These are phyloP conservation scores for Fusarium lateritium DNA, from an alignment of 2,329 filamentous ascomycete genomes.

Conservation along the genomic window DNA sequence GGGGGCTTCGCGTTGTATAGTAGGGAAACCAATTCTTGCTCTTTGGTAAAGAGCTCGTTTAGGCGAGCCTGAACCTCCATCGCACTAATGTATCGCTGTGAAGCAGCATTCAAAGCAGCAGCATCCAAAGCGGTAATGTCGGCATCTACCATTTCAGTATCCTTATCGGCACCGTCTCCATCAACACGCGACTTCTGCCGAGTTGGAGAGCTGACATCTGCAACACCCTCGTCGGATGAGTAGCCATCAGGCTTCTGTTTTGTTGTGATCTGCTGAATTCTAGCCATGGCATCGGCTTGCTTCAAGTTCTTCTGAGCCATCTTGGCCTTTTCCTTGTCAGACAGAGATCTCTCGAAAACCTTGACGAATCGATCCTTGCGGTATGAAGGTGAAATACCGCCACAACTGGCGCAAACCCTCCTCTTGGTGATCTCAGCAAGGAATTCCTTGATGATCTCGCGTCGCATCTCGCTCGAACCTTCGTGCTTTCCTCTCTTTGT, in stretches of 20 bases:
- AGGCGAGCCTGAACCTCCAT: constrained; percentile 87
- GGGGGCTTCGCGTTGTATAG: constrained; percentile 83
- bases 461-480: constrained; percentile 82
- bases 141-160: constrained; percentile 54
- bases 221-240: constrained; percentile 77
- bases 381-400: constrained; percentile 83
- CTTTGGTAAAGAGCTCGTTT: constrained; percentile 85
- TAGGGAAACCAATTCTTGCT: constrained; percentile 86
- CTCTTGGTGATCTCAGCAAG: constrained; percentile 78
- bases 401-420: constrained; percentile 77
- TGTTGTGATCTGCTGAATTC: constrained; percentile 51
- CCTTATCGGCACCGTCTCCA: constrained; percentile 65
- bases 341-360: constrained; percentile 88
- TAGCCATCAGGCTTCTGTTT: constrained; percentile 61
- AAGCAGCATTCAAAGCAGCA: constrained; percentile 11
- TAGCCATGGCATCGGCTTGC: constrained; percentile 77
- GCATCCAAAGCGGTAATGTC: constrained; percentile 26
- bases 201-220: constrained; percentile 71
- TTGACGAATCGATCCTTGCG: constrained; percentile 94
- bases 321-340: constrained; percentile 79
- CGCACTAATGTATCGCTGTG: constrained; percentile 84
- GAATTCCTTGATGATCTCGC: constrained; percentile 85
- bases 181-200: constrained; percentile 55
- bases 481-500: constrained; percentile 82
- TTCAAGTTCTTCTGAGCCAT: constrained; percentile 81